Evolutionary conservation across 1,139 yeast species (phyloP), one percentile per base, ranked within the genome.

Genomic region (Pichia norvegensis): DNA sequence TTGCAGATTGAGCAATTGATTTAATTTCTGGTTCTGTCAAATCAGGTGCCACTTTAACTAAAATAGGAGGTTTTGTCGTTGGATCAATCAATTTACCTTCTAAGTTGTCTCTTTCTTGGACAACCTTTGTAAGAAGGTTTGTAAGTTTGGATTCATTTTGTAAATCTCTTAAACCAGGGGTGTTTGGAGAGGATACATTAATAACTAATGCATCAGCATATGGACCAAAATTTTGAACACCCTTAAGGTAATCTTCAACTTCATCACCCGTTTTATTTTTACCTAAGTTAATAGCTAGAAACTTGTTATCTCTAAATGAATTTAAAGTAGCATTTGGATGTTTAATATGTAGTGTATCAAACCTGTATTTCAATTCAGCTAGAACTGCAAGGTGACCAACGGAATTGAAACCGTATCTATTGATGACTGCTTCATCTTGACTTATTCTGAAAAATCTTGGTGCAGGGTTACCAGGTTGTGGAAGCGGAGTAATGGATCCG

Each of bases 151-250:
- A 73, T 57, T 86, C 95, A 50, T 70, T 76, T 67, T 90, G 98
- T 53, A 90, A 73, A 55, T 81, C 87, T 59, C 97, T 78, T 54
- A 90, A 73, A 2, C 97, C 97, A 2, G 97, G 97, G 1, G 97
- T 92, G 62, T 90, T 90, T 50, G 98, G 98, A 42, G 95, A 85
- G 0, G 96, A 87, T n/a, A 90, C 96, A 59, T 90, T 90, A 53
- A 90, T 76, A 36, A 90, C 92, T 49, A 90, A 69, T 7, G 86
- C 90, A 66, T 92, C 97, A 4, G 97, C 96, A 58, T 74, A 80
- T 14, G 81, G 78, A 10, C 95, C 95, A 55, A 90, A 77, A 46
- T 82, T 71, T 50, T 78, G 76, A 36, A 92, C 95, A 49, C 98
- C 98, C 53, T 76, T 73, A 44, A 85, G 77, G 60, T 87, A 90